Evolutionary conservation across 164 flowering plant genomes (phyloP), one percentile per base, ranked within the genome.

Genomic region (Tinospora cordifolia): DNA sequence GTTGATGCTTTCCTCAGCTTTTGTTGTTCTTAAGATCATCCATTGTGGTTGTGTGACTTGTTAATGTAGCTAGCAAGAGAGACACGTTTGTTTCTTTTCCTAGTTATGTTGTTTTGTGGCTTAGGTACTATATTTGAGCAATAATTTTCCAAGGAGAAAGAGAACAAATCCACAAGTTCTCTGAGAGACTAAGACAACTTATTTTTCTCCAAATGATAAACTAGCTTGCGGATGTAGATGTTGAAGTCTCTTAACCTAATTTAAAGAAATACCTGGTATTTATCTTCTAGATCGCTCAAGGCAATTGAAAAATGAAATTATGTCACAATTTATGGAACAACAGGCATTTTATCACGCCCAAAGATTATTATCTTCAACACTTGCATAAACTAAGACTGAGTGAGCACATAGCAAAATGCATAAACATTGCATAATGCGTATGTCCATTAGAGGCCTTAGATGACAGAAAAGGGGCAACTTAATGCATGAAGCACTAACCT

Each of bases 1-100:
- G 69, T 34, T 47, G 80, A 79, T 71, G 88, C 87, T 70, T 87
- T 85, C 58, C 80, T 80, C 22, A 82, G 86, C 72, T 62, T 84
- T 11, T 68, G 73, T 44, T 70, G 9, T 30, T 60, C 40, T 49
- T 65, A 22, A 54, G 4, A 19, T 54, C 36, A n/a, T 17, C 4
- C 19, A 51, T 51, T 13, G 8, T 6, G 3, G 21, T 51, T 51
- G 17, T 2, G 22, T 51, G 8, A 8, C 24, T 21, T 54, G 24
- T 54, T 7, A 13, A 44, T 44, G 12, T 44, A 11, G 2, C 12
- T 7, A 41, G 13, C 8, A 54, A 19, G 60, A 21, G 21, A 54
- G n/a, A 21, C 24, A n/a, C n/a, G 19, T 54, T 54, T 54, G 8
- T 19, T 19, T 54, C 59, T 3, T 3, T 19, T 9, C 60, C 60